phyloP scores from a whole-genome alignment of 2,329 filamentous ascomycete genomes.

The Verticillium dahliae region DNA sequence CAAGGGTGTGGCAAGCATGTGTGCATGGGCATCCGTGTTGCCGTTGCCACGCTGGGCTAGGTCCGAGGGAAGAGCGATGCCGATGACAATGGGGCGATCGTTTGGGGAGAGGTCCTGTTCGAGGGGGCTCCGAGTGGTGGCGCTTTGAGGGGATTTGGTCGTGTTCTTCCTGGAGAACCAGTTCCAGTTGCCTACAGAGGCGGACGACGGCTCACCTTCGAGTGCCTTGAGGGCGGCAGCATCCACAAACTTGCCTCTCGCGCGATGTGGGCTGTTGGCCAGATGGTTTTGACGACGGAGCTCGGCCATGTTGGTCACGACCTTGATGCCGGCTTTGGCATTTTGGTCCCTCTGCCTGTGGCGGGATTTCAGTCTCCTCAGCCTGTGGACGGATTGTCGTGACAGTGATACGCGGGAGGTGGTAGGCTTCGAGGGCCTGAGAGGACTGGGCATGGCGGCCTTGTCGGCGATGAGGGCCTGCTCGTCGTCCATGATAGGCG shows the following conservation, averaged over 20 bases:
- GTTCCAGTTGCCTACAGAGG: constrained; percentile 50
- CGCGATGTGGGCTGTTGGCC: constrained; percentile 17
- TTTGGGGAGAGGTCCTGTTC: constrained; percentile 55
- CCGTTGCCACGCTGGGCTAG: constrained; percentile 16
- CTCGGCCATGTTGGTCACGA: constrained; percentile 63
- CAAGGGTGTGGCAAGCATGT: constrained; percentile 29
- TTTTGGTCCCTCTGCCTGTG: constrained; percentile 56
- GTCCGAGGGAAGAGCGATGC: constrained; percentile 57
- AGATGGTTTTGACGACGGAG: constrained; percentile 37
- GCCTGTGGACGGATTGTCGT: constrained; percentile 30
- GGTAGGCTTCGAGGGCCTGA: constrained; percentile 4
- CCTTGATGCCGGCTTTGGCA: constrained; percentile 55
- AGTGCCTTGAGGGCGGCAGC: constrained; percentile 53
- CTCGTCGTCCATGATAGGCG: constrained; percentile 30
- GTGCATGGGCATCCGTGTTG: background rate
- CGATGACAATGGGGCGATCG: constrained; percentile 67
- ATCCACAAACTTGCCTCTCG: constrained; percentile 46
- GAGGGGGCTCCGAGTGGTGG: constrained; percentile 15
- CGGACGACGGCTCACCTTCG: constrained; percentile 46
- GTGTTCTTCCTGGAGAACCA: constrained; percentile 42
- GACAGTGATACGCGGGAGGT: constrained; percentile 8
- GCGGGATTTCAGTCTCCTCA: constrained; percentile 48
- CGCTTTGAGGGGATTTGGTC: constrained; percentile 19
- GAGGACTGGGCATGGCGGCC: constrained; percentile 6
- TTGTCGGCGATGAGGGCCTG: constrained; percentile 21